Percentiles rank a stretch among this genome's conserved stretches.
Evolutionary conservation across 2,329 filamentous ascomycete species (phyloP).

Genomic region (Sphaerulina populicola): DNA sequence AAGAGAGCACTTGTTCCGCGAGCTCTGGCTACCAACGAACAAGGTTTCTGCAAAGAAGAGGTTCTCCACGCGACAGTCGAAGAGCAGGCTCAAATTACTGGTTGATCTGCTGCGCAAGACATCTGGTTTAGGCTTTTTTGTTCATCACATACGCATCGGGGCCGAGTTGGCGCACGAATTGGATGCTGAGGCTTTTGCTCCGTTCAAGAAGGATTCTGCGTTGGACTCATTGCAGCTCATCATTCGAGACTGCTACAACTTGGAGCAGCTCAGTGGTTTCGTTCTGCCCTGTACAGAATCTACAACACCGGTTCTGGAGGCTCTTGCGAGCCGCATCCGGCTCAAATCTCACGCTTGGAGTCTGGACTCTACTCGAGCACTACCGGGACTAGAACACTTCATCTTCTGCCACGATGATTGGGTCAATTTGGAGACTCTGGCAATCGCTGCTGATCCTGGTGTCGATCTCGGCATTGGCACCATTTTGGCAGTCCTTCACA

Average conservation of each 20-base stretch:
- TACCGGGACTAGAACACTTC: constrained; percentile 46
- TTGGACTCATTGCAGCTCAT: constrained; percentile 48
- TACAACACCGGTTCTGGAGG: constrained; percentile 33
- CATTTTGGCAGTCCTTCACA: constrained; percentile 46
- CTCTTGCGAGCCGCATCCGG: constrained; percentile 47
- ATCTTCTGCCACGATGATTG: constrained; percentile 48
- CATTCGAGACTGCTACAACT: constrained; percentile 51
- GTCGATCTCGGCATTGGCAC: constrained; percentile 46
- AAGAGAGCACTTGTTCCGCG: constrained; percentile 43
- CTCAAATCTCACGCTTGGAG: constrained; percentile 51
- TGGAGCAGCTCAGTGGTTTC: constrained; percentile 49
- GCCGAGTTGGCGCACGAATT: constrained; percentile 39
- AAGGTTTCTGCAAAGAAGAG: constrained; percentile 40
- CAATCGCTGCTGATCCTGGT: constrained; percentile 42
- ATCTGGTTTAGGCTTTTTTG: constrained; percentile 44
- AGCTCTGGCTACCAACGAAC: constrained; percentile 26
- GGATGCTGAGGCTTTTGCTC: constrained; percentile 25
- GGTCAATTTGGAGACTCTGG: constrained; percentile 46
- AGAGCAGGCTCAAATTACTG: constrained; percentile 46
- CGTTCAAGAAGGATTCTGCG: constrained; percentile 40
- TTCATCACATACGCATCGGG: constrained; percentile 47
- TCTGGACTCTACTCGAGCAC: constrained; percentile 28
- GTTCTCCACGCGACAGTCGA: constrained; percentile 29
- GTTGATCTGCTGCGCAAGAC: constrained; percentile 48
- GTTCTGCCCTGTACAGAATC: constrained; percentile 34